Percentiles rank a stretch among this genome's conserved stretches.
Evolutionary conservation across 2,329 filamentous ascomycete genomes (phyloP).

Genomic region (Aureobasidium melanogenum): DNA sequence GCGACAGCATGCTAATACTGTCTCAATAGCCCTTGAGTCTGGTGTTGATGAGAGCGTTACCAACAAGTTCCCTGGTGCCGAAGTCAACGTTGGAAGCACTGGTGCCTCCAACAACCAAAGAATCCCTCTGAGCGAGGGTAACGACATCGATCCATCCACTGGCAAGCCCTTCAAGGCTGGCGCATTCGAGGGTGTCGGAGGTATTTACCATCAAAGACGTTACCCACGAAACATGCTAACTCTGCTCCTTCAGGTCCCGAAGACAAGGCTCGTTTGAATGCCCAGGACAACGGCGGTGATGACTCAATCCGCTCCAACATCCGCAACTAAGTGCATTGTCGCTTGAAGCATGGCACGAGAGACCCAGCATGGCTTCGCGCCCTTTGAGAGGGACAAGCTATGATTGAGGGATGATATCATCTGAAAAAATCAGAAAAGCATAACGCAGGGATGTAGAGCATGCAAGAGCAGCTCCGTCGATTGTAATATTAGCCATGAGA

Average conservation of each 20-base stretch:
- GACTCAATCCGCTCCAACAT: conserved; percentile 26
- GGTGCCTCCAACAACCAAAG: conserved; percentile 39
- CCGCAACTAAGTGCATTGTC: neutral
- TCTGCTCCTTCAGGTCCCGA: too few relatives aligned
- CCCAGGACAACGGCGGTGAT: conserved; percentile 27
- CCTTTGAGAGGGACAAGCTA: conserved; percentile 4
- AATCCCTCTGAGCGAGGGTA: conserved; percentile 39
- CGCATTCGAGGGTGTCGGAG: conserved; percentile 41
- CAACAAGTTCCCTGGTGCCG: conserved; percentile 36
- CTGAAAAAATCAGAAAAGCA: neutral
- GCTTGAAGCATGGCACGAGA: neutral
- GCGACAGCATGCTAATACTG: neutral
- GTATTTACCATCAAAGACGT: too few relatives aligned
- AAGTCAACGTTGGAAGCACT: conserved; percentile 35
- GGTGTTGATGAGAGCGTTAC: conserved; percentile 36
- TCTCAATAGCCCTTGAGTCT: conserved; percentile 34
- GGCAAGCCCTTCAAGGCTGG: conserved; percentile 33
- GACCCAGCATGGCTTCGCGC: neutral
- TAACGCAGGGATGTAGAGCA: conserved; percentile 1
- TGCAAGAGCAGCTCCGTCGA: conserved; percentile 5
- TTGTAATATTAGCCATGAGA: conserved; percentile 9
- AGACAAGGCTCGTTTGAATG: too few relatives aligned
- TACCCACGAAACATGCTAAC: too few relatives aligned
- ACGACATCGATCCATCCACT: conserved; percentile 31
- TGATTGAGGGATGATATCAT: conserved; percentile 2